Evolutionary conservation across 202 grass and related monocot genomes (phyloP).

Genomic region (Miscanthus sacchariflorus): DNA sequence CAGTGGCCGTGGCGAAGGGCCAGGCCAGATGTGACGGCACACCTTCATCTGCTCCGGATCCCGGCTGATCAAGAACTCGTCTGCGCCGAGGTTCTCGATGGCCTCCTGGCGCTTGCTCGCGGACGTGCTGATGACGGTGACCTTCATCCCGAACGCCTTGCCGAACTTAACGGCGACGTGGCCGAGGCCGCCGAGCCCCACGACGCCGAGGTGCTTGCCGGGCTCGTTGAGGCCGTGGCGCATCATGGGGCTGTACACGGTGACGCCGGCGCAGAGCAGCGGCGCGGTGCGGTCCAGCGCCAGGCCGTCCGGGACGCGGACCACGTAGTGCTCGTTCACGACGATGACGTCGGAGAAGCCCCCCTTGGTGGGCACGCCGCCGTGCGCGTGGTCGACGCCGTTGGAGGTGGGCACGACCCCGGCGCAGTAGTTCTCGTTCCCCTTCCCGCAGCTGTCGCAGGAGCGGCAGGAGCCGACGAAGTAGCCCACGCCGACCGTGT

Average conservation of each 20-base stretch:
- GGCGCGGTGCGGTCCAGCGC: conserved; percentile 38
- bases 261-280: conserved; percentile 36
- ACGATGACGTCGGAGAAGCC: conserved; percentile 46
- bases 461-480: conserved; percentile 21
- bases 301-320: conserved; percentile 41
- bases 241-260: conserved; percentile 13
- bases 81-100: conserved; percentile 36
- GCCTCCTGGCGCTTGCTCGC: conserved; percentile 48
- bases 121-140: conserved; percentile 52
- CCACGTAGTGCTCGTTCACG: conserved; percentile 39
- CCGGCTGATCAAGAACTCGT: conserved; percentile 41
- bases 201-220: conserved; percentile 19
- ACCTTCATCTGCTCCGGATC: conserved; percentile 46
- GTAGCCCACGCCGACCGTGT: conserved; percentile 37
- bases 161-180: conserved; percentile 37
- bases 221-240: conserved; percentile 10
- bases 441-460: neutral
- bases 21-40: neutral
- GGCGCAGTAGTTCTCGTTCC: conserved; percentile 29
- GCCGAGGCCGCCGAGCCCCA: conserved; percentile 3
- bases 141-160: conserved; percentile 53
- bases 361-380: conserved; percentile 34
- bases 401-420: conserved; percentile 19
- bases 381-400: conserved; percentile 22
- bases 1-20: neutral